phyloP scores from a whole-genome alignment of 768 basidiomycete genomes.

The Termitomyces sp. region DNA sequence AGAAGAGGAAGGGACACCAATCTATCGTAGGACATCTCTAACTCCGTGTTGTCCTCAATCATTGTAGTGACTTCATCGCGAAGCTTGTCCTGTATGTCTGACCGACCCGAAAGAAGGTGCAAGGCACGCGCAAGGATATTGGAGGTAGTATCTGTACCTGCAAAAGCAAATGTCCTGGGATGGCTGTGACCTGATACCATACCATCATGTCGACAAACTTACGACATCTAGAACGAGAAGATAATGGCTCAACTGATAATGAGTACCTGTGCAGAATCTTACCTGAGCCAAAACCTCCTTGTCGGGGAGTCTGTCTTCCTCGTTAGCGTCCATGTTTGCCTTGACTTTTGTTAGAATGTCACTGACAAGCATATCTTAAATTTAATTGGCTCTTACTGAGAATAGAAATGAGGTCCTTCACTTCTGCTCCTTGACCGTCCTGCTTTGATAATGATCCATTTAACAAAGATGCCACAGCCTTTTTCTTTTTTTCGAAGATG shows the following conservation, averaged over 20 bases:
- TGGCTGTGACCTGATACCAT: not conserved
- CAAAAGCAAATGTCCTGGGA: conserved; percentile 22
- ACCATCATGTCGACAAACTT: not conserved
- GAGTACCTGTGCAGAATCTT: not conserved
- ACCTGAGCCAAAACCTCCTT: conserved; percentile 30
- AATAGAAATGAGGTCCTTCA: conserved; percentile 26
- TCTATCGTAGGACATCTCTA: conserved; percentile 31
- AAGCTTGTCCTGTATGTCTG: conserved; percentile 26
- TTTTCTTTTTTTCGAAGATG: conserved; percentile 29
- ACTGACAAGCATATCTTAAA: not conserved
- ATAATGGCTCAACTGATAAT: not conserved
- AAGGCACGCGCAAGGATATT: conserved; percentile 30
- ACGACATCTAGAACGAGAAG: conserved; percentile 9
- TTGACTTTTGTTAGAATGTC: conserved; percentile 17
- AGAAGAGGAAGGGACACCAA: conserved; percentile 29
- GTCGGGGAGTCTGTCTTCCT: conserved; percentile 25
- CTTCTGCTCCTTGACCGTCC: conserved; percentile 15
- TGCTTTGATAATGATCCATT: conserved; percentile 20
- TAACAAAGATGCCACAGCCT: conserved; percentile 17
- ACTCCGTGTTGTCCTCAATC: conserved; percentile 13
- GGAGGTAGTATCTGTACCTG: conserved; percentile 40
- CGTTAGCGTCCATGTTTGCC: conserved; percentile 25
- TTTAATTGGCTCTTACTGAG: conserved; percentile 13
- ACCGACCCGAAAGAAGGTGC: conserved; percentile 25
- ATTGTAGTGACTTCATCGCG: conserved; percentile 28